Evolutionary conservation across 805 yeast genomes (phyloP).

Genomic region (Teunomyces tritomae): DNA sequence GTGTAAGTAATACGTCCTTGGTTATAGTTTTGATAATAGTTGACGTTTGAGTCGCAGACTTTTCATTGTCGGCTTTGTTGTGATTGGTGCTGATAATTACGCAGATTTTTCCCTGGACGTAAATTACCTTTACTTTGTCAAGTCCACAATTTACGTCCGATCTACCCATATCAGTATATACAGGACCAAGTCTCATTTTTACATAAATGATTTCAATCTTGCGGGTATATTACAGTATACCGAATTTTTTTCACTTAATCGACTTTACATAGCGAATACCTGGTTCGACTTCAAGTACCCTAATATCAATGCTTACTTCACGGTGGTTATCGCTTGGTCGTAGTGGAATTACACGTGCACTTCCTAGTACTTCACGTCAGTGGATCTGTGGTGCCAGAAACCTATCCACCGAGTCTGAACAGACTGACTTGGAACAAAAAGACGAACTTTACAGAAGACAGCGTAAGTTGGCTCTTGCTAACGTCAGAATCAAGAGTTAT

Average conservation of each 20-base stretch:
- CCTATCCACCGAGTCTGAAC: slow-evolving; percentile 22
- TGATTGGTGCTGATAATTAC: slow-evolving; percentile 3
- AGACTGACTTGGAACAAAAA: slow-evolving; percentile 76
- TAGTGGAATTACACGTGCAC: slow-evolving; percentile 1
- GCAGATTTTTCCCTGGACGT: not conserved
- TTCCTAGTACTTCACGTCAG: not conserved
- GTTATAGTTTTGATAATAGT: slow-evolving; percentile 2
- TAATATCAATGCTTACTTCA: not conserved
- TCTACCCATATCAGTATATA: not conserved
- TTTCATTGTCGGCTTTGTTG: slow-evolving; percentile 2
- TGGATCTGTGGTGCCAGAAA: slow-evolving; percentile 3
- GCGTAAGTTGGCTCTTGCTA: slow-evolving; percentile 66
- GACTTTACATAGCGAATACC: not conserved
- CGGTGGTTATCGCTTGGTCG: slow-evolving; percentile 1
- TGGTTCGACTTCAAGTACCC: not conserved
- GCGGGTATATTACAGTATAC: not conserved
- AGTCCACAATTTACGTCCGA: not conserved
- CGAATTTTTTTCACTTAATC: slow-evolving; percentile 1
- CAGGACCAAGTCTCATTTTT: not conserved
- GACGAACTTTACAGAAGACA: slow-evolving; percentile 71
- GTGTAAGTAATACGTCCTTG: slow-evolving; percentile 4
- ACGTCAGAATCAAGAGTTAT: slow-evolving; percentile 67
- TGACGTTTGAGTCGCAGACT: slow-evolving; percentile 3
- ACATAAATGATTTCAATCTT: not conserved
- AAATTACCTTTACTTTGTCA: not conserved